Percentiles rank a stretch among this genome's conserved stretches.
Conservation (phyloP, 257 asterid genomes). For the Orobanche coerulescens region DNA sequence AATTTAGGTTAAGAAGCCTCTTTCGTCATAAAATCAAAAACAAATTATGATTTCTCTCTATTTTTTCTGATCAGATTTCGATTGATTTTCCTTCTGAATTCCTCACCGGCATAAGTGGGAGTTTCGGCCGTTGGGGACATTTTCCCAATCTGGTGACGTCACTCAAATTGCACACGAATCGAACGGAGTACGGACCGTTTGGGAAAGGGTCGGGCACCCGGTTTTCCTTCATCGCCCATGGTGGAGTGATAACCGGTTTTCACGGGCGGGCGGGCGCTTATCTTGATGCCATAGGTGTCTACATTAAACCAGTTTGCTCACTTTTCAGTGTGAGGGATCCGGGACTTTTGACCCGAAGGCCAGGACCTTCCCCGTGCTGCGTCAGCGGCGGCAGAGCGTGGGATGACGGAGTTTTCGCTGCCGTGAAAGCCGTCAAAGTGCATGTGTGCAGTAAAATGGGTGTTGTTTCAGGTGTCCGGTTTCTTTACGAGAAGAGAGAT, state of each 20-base stretch:
- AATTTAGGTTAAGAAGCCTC: too few relatives aligned
- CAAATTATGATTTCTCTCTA: too few relatives aligned
- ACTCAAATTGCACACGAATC: not conserved
- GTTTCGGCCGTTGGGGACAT: not conserved
- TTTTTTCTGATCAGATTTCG: not conserved
- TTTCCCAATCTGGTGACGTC: not conserved
- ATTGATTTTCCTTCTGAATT: slow-evolving; percentile 8
- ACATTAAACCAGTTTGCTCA: not conserved
- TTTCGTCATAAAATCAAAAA: too few relatives aligned
- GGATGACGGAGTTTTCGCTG: slow-evolving; percentile 24
- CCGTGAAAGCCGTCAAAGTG: not conserved
- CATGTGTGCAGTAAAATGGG: not conserved
- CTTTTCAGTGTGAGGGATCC: not conserved
- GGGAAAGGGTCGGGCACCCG: not conserved
- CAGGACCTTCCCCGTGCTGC: slow-evolving; percentile 20
- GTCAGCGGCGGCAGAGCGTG: slow-evolving; percentile 10
- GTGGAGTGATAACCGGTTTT: not conserved
- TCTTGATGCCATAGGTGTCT: not conserved
- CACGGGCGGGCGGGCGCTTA: not conserved
- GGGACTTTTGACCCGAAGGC: not conserved
- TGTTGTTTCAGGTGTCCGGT: not conserved
- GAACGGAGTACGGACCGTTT: not conserved
- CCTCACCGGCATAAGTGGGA: slow-evolving; percentile 5
- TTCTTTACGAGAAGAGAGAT: slow-evolving; percentile 13
- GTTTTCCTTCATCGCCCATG: not conserved